Conservation (phyloP, 208 protist species). For the Pavlovales sp. region DNA sequence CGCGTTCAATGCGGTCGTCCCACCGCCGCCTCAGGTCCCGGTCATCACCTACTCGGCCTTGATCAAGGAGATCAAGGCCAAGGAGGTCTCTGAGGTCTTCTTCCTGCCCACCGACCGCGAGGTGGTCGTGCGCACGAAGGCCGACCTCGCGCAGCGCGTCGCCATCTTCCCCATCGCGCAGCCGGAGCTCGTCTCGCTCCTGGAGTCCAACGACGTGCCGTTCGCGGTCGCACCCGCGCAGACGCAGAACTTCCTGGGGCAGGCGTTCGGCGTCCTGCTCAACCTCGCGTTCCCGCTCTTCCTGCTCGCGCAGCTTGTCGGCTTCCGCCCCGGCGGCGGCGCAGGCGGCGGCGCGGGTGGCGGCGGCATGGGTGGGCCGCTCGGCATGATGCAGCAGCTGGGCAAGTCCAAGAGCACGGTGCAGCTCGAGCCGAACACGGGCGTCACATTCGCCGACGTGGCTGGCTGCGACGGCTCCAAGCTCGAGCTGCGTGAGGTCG, state of each 20-base stretch:
- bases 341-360: too few relatives aligned
- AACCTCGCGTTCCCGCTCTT: neutral
- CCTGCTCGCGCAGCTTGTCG: neutral
- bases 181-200: slow-evolving; percentile 1
- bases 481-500: slow-evolving; percentile 51
- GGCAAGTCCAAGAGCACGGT: slow-evolving; percentile 43
- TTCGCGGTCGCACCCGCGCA: slow-evolving; percentile 14
- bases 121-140: too few relatives aligned
- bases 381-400: neutral
- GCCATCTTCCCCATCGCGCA: neutral
- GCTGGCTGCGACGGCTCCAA: slow-evolving; percentile 47
- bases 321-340: neutral
- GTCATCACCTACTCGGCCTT: too few relatives aligned
- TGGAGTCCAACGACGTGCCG: slow-evolving; percentile 27
- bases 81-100: too few relatives aligned
- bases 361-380: slow-evolving; percentile 2
- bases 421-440: slow-evolving; percentile 55
- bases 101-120: too few relatives aligned
- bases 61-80: too few relatives aligned
- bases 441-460: slow-evolving; percentile 53
- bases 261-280: neutral
- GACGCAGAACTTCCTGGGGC: slow-evolving; percentile 1
- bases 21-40: too few relatives aligned
- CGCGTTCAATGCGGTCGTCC: too few relatives aligned
- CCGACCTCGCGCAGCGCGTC: too few relatives aligned